A percentile compares a stretch with the other conserved stretches of the same genome.
Conservation (phyloP, 164 flowering plant genomes). For the Annona cherimola region DNA sequence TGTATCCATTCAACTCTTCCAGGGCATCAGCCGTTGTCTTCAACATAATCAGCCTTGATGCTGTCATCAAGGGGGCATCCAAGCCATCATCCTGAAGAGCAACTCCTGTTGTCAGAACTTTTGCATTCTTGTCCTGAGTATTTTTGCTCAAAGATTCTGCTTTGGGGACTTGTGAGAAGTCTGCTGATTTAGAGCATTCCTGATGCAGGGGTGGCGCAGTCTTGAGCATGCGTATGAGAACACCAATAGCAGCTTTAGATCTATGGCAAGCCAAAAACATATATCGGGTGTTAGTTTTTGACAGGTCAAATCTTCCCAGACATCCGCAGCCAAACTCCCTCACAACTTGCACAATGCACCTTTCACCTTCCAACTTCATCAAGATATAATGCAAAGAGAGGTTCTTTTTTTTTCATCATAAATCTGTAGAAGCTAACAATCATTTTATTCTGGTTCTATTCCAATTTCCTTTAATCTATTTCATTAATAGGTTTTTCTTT, state of each 20-base stretch:
- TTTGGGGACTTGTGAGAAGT: constrained; percentile 21
- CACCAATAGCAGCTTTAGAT: constrained; percentile 87
- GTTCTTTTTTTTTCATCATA: too few species aligned
- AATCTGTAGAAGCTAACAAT: too few species aligned
- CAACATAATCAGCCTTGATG: constrained; percentile 31
- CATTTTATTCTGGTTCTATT: too few species aligned
- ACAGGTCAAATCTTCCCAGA: too few species aligned
- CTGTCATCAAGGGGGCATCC: constrained; percentile 18
- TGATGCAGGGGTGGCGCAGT: constrained; percentile 73
- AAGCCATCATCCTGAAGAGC: constrained; percentile 15
- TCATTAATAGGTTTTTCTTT: too few species aligned
- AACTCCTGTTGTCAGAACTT: constrained; percentile 10
- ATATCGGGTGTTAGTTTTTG: too few species aligned
- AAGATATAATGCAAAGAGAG: too few species aligned
- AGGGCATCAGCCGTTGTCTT: constrained; percentile 80
- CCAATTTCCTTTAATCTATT: too few species aligned
- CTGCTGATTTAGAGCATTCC: constrained; percentile 33
- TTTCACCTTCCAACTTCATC: too few species aligned
- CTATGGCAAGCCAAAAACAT: too few species aligned
- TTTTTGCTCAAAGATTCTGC: constrained; percentile 18
- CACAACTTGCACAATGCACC: too few species aligned
- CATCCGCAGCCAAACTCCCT: too few species aligned
- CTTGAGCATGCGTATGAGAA: constrained; percentile 57
- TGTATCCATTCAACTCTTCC: constrained; percentile 63
- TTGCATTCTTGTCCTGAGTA: constrained; percentile 12